Base-by-base conservation (phyloP, 306 rosid genomes). In the Geum urbanum region DNA sequence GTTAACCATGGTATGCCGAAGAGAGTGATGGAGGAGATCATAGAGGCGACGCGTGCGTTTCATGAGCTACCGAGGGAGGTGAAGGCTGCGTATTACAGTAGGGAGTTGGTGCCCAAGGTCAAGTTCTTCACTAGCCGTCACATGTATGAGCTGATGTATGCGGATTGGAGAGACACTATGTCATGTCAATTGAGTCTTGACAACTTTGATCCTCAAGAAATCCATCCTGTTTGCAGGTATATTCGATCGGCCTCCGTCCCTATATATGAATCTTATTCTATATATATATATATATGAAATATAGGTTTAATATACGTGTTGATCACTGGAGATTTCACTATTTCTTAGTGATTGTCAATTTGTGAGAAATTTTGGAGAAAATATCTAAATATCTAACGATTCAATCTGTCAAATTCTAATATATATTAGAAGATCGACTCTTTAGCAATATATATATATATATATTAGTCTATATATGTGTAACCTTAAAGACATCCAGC, bases 81-180 rank as follows among this genome's bases (percentile, higher is more conserved):
- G 71, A 85, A 83, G 73, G 73, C 15, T 6, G 77, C 56, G 67
- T 83, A 82, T 24, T 82, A 78, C 1, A 77, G 27, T 4, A 73
- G 80, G 74, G 82, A 82, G 14, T 0, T 0, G 46, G 58, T 5
- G 82, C 73, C 50, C 53, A 85, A 73, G 59, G 87, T 85, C 65
- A 83, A 63, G 72, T 83, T 50, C 54, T 20, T 39, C 3, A 83
- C 80, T 59, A 83, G 83, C 75, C 78, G 73, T 40, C 84, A 80
- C 67, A 48, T 85, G 80, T 80, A 83, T 40, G 11, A 8, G n/a
- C 73, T 82, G 0, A 83, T 57, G 10, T 75, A 61, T 70, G 85
- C 85, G 13, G 76, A 76, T 27, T 80, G 90, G 87, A 83, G 84
- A 58, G 87, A 86, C 41, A 58, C 6, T 85, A 80, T 82, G 75